These are phyloP conservation scores for Beauveria australis DNA, from an alignment of 2,329 filamentous ascomycete species.

Conservation along the genomic window DNA sequence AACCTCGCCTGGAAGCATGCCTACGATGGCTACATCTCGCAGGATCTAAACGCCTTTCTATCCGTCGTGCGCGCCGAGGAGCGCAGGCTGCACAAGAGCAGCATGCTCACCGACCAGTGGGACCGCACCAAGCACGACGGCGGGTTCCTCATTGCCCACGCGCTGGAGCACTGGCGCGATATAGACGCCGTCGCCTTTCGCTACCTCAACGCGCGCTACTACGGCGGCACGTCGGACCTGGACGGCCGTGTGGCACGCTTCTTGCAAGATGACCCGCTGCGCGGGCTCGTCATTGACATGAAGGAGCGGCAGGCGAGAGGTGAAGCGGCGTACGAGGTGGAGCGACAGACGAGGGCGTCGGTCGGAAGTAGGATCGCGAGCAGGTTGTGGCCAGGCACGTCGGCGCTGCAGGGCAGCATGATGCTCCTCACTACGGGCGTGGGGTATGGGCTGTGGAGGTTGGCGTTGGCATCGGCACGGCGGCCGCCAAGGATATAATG, in stretches of 20 bases:
- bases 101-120: constrained; percentile 2
- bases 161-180: constrained; percentile 9
- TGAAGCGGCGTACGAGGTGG: background rate
- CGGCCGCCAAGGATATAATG: constrained; percentile 1
- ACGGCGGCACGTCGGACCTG: constrained; percentile 1
- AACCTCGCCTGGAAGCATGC: constrained; percentile 1
- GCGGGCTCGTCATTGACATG: background rate
- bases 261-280: background rate
- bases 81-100: background rate
- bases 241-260: background rate
- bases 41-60: background rate
- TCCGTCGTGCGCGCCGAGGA: background rate
- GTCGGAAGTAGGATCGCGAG: background rate
- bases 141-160: constrained; percentile 9
- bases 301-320: constrained; percentile 1
- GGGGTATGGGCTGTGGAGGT: constrained; percentile 5
- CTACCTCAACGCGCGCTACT: constrained; percentile 20
- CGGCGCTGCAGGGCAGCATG: constrained; percentile 3
- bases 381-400: background rate
- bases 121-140: constrained; percentile 9
- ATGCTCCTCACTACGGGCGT: constrained; percentile 2
- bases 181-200: constrained; percentile 8
- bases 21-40: constrained; percentile 1
- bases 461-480: constrained; percentile 2
- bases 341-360: too few relatives aligned